Conservation (phyloP, 257 asterid species). For the Gynochthodes officinalis region DNA sequence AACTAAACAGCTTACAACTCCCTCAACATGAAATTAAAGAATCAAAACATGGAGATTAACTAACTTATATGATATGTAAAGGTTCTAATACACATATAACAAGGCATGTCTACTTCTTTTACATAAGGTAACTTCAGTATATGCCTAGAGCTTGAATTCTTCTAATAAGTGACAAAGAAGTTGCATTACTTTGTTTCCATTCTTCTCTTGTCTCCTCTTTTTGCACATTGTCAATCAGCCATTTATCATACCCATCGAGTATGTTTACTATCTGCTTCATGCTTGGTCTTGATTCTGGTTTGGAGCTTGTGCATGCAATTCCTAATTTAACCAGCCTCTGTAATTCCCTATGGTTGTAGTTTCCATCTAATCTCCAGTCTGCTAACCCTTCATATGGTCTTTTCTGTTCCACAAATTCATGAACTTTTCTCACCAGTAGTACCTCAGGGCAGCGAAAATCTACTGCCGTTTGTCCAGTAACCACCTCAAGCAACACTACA, state of each 20-base stretch:
- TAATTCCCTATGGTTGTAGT: slow-evolving; percentile 52
- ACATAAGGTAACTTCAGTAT: slow-evolving; percentile 38
- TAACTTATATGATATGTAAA: not conserved
- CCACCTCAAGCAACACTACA: slow-evolving; percentile 75
- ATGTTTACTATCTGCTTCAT: slow-evolving; percentile 80
- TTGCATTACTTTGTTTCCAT: slow-evolving; percentile 68
- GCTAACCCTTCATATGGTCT: slow-evolving; percentile 52
- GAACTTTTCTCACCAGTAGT: slow-evolving; percentile 54
- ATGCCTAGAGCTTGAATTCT: slow-evolving; percentile 88
- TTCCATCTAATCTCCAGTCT: slow-evolving; percentile 65
- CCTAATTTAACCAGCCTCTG: slow-evolving; percentile 70
- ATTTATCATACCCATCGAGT: slow-evolving; percentile 74
- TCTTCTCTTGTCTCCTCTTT: slow-evolving; percentile 52
- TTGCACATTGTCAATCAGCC: slow-evolving; percentile 40
- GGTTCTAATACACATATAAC: not conserved
- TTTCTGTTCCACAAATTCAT: slow-evolving; percentile 40
- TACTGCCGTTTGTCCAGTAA: slow-evolving; percentile 74
- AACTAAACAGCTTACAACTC: not conserved
- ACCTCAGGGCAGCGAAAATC: slow-evolving; percentile 66
- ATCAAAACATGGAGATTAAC: not conserved
- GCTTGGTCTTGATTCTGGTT: slow-evolving; percentile 67
- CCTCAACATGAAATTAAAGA: not conserved
- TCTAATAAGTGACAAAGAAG: slow-evolving; percentile 58
- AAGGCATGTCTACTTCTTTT: not conserved
- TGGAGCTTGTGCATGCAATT: slow-evolving; percentile 65